Evolutionary conservation across 2,329 filamentous ascomycete species (phyloP).

Genomic region (Neocucurbitaria cava): DNA sequence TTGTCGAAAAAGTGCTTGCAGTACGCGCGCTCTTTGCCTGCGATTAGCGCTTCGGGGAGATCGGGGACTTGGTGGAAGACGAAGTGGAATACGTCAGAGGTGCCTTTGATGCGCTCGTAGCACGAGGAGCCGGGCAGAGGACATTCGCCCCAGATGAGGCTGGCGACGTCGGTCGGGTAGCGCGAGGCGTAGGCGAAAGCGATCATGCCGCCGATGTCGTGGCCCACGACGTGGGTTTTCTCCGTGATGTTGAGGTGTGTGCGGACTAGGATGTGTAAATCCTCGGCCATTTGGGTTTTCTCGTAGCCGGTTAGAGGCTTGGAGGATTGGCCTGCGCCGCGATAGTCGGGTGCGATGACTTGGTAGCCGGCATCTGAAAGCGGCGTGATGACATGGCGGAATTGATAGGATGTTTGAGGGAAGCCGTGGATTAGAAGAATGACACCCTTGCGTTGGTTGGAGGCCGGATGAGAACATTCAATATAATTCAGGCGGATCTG

Average conservation of each 20-base stretch:
- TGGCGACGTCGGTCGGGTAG: slow-evolving; percentile 44
- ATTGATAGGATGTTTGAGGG: slow-evolving; percentile 56
- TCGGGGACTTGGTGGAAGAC: slow-evolving; percentile 10
- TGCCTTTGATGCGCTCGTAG: not conserved
- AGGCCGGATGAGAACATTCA: slow-evolving; percentile 15
- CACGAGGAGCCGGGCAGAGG: not conserved
- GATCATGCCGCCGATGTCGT: slow-evolving; percentile 59
- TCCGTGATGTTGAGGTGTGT: slow-evolving; percentile 43
- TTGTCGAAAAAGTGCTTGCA: slow-evolving; percentile 18
- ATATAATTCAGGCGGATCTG: slow-evolving; percentile 37
- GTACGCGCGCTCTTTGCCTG: slow-evolving; percentile 14
- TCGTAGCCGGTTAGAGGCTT: slow-evolving; percentile 48
- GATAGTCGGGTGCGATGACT: slow-evolving; percentile 53
- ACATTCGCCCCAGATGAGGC: slow-evolving; percentile 27
- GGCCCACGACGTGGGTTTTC: slow-evolving; percentile 54
- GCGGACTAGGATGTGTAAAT: slow-evolving; percentile 44
- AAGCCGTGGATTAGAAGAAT: slow-evolving; percentile 58
- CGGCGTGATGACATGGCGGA: slow-evolving; percentile 37
- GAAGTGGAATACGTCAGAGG: not conserved
- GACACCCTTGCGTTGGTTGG: not conserved
- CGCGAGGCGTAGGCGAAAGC: slow-evolving; percentile 51
- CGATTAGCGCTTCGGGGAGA: slow-evolving; percentile 15
- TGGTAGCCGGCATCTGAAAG: slow-evolving; percentile 48
- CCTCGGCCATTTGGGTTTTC: slow-evolving; percentile 51
- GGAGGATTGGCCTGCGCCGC: slow-evolving; percentile 49